Conservation (phyloP, 2,329 filamentous ascomycete genomes). For the Blastomyces silverae region DNA sequence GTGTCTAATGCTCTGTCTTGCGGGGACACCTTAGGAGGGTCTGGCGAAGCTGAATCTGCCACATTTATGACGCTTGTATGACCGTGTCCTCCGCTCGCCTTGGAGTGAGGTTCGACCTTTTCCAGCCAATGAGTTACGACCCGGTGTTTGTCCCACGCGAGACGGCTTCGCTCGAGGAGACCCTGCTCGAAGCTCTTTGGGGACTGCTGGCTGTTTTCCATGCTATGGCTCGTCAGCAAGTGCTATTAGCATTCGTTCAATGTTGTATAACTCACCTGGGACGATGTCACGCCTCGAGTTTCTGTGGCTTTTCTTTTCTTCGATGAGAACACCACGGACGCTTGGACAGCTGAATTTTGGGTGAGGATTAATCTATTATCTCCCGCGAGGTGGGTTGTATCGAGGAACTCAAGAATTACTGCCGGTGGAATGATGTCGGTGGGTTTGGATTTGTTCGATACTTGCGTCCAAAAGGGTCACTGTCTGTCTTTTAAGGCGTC, state of each 20-base stretch:
- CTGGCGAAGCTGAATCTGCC: not conserved
- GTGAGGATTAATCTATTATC: not conserved
- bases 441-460: not conserved
- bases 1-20: not conserved
- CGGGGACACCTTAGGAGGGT: not conserved
- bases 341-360: not conserved
- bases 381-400: not conserved
- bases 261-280: not conserved
- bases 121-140: not conserved
- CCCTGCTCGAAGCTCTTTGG: not conserved
- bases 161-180: not conserved
- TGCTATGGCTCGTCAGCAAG: conserved; percentile 4
- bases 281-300: not conserved
- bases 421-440: not conserved
- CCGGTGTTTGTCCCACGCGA: not conserved
- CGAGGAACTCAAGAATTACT: not conserved
- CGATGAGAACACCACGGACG: not conserved
- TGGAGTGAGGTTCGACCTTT: not conserved
- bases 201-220: not conserved
- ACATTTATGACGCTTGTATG: not conserved
- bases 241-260: not conserved
- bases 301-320: not conserved
- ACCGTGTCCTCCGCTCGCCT: not conserved
- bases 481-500: not conserved
- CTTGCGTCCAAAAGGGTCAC: not conserved